Evolutionary conservation across 2,329 filamentous ascomycete genomes (phyloP).

Genomic region (Neopestalotiopsis rosae): DNA sequence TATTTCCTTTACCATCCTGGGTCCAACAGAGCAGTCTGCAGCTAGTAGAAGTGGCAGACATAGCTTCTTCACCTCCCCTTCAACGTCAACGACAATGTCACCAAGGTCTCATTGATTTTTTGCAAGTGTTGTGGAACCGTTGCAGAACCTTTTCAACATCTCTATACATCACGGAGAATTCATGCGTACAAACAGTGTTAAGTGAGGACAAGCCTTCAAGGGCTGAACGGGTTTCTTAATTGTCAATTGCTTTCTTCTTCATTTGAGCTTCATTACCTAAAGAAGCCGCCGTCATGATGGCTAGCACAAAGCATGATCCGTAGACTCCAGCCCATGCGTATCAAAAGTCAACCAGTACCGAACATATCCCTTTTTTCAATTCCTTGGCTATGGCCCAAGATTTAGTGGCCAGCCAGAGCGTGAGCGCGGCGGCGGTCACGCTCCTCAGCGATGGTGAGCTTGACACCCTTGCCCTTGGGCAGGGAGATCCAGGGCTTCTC

Average conservation of each 20-base stretch:
- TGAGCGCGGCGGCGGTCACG: constrained; percentile 91
- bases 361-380: constrained; percentile 31
- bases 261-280: constrained; percentile 37
- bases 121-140: too few relatives aligned
- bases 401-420: constrained; percentile 57
- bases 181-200: neutral
- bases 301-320: constrained; percentile 38
- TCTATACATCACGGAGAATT: neutral
- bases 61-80: too few relatives aligned
- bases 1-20: too few relatives aligned
- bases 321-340: constrained; percentile 42
- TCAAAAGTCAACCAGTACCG: constrained; percentile 37
- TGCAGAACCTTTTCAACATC: neutral
- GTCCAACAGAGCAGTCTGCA: too few relatives aligned
- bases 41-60: too few relatives aligned
- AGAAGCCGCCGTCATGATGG: constrained; percentile 28
- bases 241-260: constrained; percentile 39
- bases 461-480: constrained; percentile 99
- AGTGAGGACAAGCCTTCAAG: neutral
- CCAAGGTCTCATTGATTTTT: too few relatives aligned
- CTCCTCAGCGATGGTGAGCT: constrained; percentile 99
- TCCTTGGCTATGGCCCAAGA: constrained; percentile 24
- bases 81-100: too few relatives aligned
- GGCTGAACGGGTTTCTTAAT: constrained; percentile 23
- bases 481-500: constrained; percentile 99